Evolutionary conservation across 345 rosid genomes (phyloP).

Genomic region (Camelina laxa): DNA sequence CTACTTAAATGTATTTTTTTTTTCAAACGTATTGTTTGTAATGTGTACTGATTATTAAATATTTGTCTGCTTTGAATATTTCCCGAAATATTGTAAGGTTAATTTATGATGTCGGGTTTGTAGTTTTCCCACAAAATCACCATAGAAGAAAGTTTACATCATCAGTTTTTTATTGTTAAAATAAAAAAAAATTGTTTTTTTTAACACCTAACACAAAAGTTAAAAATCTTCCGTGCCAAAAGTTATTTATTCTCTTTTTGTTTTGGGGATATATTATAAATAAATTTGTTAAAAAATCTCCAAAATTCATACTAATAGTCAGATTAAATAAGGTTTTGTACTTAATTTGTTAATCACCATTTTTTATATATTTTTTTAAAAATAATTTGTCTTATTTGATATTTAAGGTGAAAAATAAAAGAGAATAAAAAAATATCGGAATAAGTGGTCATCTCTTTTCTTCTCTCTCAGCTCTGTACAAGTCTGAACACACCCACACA

Average conservation of each 20-base stretch:
- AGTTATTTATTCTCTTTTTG: too few species aligned
- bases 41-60: not conserved
- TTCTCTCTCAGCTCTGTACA: slow-evolving; percentile 37
- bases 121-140: not conserved
- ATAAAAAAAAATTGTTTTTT: too few species aligned
- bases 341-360: not conserved
- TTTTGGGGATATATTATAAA: too few species aligned
- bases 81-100: not conserved
- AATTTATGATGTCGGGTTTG: not conserved
- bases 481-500: slow-evolving; percentile 34
- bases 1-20: not conserved
- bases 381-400: not conserved
- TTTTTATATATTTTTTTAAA: too few species aligned
- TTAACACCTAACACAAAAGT: too few species aligned
- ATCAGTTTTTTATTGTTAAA: not conserved
- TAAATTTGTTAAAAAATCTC: too few species aligned
- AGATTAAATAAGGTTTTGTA: not conserved
- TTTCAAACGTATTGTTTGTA: not conserved
- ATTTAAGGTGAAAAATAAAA: not conserved
- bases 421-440: slow-evolving; percentile 12
- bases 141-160: not conserved
- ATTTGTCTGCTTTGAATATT: not conserved
- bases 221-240: too few species aligned
- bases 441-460: slow-evolving; percentile 40
- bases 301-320: not conserved